Conservation (phyloP, 331 rosid genomes). For the Acacia pycnantha region DNA sequence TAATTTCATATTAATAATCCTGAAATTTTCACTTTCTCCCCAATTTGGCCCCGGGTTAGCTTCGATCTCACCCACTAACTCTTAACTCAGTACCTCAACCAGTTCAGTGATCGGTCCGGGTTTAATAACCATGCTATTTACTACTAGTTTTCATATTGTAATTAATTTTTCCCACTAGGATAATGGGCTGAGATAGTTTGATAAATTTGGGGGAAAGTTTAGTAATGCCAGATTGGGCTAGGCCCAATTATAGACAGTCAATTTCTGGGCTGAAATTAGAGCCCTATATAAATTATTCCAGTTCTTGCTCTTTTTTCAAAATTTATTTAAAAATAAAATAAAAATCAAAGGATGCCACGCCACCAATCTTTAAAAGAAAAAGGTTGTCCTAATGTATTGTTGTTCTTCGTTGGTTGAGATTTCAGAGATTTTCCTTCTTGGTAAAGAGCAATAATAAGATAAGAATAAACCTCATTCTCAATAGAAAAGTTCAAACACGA, state of each 20-base stretch:
- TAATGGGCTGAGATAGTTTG: no score
- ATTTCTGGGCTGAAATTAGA: not conserved
- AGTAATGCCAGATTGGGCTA: not conserved
- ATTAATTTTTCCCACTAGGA: no score
- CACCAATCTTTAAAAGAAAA: not conserved
- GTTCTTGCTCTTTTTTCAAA: not conserved
- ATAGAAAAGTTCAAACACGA: not conserved
- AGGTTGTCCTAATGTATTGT: not conserved
- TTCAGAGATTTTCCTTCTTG: not conserved
- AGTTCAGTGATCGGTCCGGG: no score
- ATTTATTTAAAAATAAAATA: no score
- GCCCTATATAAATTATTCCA: not conserved
- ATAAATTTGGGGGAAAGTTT: no score
- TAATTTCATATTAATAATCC: no score
- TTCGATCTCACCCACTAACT: rapidly evolving
- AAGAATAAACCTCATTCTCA: not conserved
- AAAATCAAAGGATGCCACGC: not conserved
- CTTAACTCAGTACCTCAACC: no score
- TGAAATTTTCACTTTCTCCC: no score
- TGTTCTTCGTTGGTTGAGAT: not conserved
- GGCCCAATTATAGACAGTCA: not conserved
- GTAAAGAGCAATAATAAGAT: not conserved
- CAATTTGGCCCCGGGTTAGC: no score
- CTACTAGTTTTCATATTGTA: no score
- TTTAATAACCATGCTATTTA: no score